Evolutionary conservation across 305 asterid genomes (phyloP), one percentile per base, ranked within the genome.

Genomic region (Fraxinus platypoda): DNA sequence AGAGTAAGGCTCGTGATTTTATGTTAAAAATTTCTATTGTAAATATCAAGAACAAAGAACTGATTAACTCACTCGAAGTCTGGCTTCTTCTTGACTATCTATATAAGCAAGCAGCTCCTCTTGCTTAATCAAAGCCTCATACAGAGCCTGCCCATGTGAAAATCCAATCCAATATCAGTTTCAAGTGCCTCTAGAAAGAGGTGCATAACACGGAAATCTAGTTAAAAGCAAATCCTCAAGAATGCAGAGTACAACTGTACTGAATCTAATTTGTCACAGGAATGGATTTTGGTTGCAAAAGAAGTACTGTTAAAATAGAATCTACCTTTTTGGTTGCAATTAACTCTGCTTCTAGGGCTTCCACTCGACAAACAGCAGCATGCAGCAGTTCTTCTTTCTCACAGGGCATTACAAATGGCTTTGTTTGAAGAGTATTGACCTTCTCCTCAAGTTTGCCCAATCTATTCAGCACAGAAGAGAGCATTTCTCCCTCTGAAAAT

Each of bases 351-450:
- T 97, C 99, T 6, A 97, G 89, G 87, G 97, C 98, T 87, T 97
- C 99, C 33, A 97, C 99, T 19, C 99, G 93, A 84, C 94, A 97
- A 83, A 97, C 99, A 82, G 99, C 99, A 89, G 98, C 99, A 91
- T 94, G 91, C 75, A 97, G 90, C 86, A 97, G 90, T 84, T 97
- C 99, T 85, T 85, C 99, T 84, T 97, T 97, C 88, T 97, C 99
- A 72, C 84, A 91, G n/a, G 99, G 99, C 99, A 97, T 97, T 91
- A 88, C 92, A 77, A 92, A 93, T 77, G 99, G 98, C 88, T 91
- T 97, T 79, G 86, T 91, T 84, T 97, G 94, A 87, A 97, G 97
- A 12, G 91, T 81, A 83, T 37, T 81, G 38, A 94, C 97, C 87
- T 93, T 91, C 85, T 92, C 98, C 86, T 96, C 99, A 35, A 94